Evolutionary conservation across 2,329 filamentous ascomycete genomes (phyloP).

Genomic region (Nemania sp.): DNA sequence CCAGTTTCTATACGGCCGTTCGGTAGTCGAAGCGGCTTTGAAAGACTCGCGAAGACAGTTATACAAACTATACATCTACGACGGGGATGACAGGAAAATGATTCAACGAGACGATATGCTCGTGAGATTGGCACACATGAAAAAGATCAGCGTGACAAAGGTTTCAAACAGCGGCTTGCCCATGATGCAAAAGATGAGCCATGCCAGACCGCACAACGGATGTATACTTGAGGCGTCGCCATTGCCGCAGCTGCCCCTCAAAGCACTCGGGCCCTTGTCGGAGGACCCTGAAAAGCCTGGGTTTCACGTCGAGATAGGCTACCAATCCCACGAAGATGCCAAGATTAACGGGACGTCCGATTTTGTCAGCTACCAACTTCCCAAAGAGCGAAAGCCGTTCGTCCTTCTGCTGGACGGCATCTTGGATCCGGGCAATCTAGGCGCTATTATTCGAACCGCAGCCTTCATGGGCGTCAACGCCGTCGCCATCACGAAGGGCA

Average conservation of each 20-base stretch:
- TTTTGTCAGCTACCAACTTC: slow-evolving; percentile 50
- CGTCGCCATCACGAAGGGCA: slow-evolving; percentile 74
- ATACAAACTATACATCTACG: slow-evolving; percentile 83
- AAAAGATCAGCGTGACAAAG: slow-evolving; percentile 59
- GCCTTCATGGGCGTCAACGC: slow-evolving; percentile 90
- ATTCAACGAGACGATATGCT: slow-evolving; percentile 50
- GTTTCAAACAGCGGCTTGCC: slow-evolving; percentile 64
- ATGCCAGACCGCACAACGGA: slow-evolving; percentile 85
- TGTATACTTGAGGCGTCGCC: slow-evolving; percentile 86
- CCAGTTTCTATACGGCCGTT: slow-evolving; percentile 86
- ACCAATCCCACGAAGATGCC: slow-evolving; percentile 75
- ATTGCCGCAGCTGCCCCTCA: slow-evolving; percentile 72
- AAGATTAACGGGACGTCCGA: slow-evolving; percentile 69
- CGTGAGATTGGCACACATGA: slow-evolving; percentile 51
- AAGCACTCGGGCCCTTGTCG: slow-evolving; percentile 56
- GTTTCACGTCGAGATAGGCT: slow-evolving; percentile 64
- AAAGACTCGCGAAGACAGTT: slow-evolving; percentile 68
- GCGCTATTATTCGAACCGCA: slow-evolving; percentile 84
- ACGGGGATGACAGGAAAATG: slow-evolving; percentile 58
- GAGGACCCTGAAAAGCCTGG: slow-evolving; percentile 50
- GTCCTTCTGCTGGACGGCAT: slow-evolving; percentile 77
- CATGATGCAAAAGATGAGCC: slow-evolving; percentile 82
- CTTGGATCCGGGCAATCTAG: slow-evolving; percentile 86
- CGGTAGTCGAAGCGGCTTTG: slow-evolving; percentile 79
- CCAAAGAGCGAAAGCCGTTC: slow-evolving; percentile 63